Percentiles rank a stretch among this genome's conserved stretches.
These are phyloP conservation scores for Hypoxylon fuscum DNA, from an alignment of 495 filamentous ascomycete genomes.

Conservation along the genomic window DNA sequence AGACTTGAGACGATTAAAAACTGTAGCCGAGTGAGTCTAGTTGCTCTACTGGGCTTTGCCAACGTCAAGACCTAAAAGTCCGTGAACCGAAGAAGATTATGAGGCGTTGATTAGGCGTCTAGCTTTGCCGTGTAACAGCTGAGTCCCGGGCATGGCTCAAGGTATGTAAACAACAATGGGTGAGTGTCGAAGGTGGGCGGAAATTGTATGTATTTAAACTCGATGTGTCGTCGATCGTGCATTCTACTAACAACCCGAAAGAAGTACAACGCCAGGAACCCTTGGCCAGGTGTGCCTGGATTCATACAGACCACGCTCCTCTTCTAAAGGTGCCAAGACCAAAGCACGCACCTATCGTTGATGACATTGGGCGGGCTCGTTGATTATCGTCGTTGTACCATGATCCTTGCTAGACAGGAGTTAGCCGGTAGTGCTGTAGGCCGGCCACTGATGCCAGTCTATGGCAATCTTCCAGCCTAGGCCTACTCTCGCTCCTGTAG, in stretches of 20 bases:
- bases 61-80: slow-evolving; percentile 27
- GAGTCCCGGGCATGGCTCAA: slow-evolving; percentile 9
- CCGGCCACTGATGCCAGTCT: not conserved
- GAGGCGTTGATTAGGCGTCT: not conserved
- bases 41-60: slow-evolving; percentile 10
- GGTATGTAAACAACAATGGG: slow-evolving; percentile 4
- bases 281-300: slow-evolving; percentile 38
- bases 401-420: slow-evolving; percentile 41
- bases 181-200: slow-evolving; percentile 30
- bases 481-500: not conserved
- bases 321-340: slow-evolving; percentile 33
- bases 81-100: not conserved
- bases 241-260: slow-evolving; percentile 28
- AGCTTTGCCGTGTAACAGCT: slow-evolving; percentile 5
- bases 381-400: slow-evolving; percentile 38
- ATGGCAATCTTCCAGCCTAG: slow-evolving; percentile 14
- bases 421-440: slow-evolving; percentile 25
- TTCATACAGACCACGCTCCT: slow-evolving; percentile 36
- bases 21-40: not conserved
- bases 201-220: slow-evolving; percentile 39
- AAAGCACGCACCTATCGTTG: slow-evolving; percentile 24
- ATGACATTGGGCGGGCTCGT: slow-evolving; percentile 36
- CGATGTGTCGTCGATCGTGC: slow-evolving; percentile 36
- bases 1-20: not conserved
- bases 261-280: slow-evolving; percentile 39